A percentile compares a stretch with the other conserved stretches of the same genome.
Evolutionary conservation across 345 rosid genomes (phyloP).

Genomic region (Dipteronia sinensis): DNA sequence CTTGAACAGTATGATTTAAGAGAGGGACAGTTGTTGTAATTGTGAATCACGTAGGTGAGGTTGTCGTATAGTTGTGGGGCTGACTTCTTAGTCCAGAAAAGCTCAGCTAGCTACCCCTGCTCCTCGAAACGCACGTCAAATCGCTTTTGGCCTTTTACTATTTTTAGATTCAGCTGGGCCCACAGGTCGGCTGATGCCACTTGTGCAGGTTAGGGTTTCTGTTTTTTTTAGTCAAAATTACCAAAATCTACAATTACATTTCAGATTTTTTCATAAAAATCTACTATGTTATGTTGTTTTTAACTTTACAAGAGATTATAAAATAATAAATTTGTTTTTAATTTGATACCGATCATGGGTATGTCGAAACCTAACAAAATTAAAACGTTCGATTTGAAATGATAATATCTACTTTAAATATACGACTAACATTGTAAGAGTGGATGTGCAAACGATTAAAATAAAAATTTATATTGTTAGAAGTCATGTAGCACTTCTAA

Average conservation of each 20-base stretch:
- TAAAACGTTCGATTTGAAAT: too few relatives aligned
- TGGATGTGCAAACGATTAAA: too few relatives aligned
- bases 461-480: too few relatives aligned
- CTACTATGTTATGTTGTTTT: too few relatives aligned
- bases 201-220: neutral
- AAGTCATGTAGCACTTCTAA: too few relatives aligned
- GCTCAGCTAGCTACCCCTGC: neutral
- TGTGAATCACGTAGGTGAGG: conserved; percentile 23
- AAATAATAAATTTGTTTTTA: too few relatives aligned
- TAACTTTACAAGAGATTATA: too few relatives aligned
- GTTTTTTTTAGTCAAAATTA: neutral
- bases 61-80: conserved; percentile 21
- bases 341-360: too few relatives aligned
- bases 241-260: neutral
- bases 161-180: conserved; percentile 11
- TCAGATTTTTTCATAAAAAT: too few relatives aligned
- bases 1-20: neutral
- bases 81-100: conserved; percentile 2
- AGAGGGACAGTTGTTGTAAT: neutral
- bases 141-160: neutral
- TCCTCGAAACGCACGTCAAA: conserved; percentile 39
- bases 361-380: too few relatives aligned
- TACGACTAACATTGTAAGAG: too few relatives aligned
- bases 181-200: conserved; percentile 8
- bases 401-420: too few relatives aligned